Evolutionary conservation across 179 eudicot genomes (phyloP).

Genomic region (Silene vulgaris): DNA sequence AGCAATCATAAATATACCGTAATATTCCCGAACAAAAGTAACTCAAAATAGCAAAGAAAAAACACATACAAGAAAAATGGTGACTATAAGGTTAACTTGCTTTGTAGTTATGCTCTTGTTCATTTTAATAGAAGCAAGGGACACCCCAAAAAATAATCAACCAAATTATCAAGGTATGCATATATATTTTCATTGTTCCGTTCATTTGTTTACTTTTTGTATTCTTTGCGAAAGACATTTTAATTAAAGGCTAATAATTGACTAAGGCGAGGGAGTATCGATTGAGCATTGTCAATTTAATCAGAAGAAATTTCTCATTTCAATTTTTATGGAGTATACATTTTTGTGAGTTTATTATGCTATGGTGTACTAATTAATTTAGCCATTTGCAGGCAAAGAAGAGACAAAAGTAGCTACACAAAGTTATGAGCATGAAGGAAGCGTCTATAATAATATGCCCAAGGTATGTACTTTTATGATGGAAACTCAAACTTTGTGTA

Average conservation of each 20-base stretch:
- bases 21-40: too few species aligned
- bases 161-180: conserved; percentile 29
- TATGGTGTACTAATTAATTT: background rate
- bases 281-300: background rate
- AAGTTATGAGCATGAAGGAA: background rate
- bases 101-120: conserved; percentile 32
- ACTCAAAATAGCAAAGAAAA: conserved; percentile 13
- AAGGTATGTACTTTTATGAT: conserved; percentile 19
- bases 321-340: background rate
- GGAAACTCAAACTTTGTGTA: too few species aligned
- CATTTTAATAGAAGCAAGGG: conserved; percentile 31
- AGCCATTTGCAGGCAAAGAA: conserved; percentile 15
- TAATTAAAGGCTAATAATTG: too few species aligned
- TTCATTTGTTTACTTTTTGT: too few species aligned
- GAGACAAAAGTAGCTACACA: conserved; percentile 16
- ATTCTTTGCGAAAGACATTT: too few species aligned
- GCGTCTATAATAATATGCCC: background rate
- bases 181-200: background rate
- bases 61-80: conserved; percentile 24
- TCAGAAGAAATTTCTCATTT: background rate
- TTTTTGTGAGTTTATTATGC: background rate
- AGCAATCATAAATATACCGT: conserved; percentile 8
- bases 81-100: conserved; percentile 27
- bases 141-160: conserved; percentile 22
- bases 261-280: background rate